These are phyloP conservation scores for Exophiala viscosa DNA, from an alignment of 2,329 filamentous ascomycete species.

Conservation along the genomic window DNA sequence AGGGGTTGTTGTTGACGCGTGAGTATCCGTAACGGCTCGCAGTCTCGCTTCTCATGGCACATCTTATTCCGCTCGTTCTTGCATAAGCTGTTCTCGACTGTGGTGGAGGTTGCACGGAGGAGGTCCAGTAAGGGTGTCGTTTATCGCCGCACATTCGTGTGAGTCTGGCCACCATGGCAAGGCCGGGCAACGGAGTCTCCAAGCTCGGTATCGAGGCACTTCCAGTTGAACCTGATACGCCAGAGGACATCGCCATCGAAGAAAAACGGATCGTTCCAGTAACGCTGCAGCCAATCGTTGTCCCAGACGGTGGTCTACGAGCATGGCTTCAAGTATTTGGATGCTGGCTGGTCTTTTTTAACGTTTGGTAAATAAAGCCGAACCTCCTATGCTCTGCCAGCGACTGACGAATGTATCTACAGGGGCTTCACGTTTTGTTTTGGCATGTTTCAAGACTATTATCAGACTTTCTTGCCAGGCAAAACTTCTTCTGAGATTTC, in stretches of 20 bases:
- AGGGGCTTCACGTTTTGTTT: slow-evolving; percentile 29
- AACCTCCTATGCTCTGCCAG: slow-evolving; percentile 36
- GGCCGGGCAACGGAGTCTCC: slow-evolving; percentile 2
- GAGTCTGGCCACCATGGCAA: slow-evolving; percentile 3
- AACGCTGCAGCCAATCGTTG: slow-evolving; percentile 5
- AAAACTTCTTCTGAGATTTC: slow-evolving; percentile 69
- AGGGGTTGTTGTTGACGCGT: no score
- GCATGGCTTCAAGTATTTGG: slow-evolving; percentile 86
- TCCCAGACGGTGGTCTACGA: slow-evolving; percentile 69
- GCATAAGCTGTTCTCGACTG: neutral
- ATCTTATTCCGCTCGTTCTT: no score
- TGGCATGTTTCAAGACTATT: slow-evolving; percentile 76
- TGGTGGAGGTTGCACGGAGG: neutral
- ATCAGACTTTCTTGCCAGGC: slow-evolving; percentile 68
- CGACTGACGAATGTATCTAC: neutral
- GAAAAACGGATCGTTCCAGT: slow-evolving; percentile 10
- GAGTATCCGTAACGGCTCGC: no score
- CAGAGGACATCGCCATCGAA: slow-evolving; percentile 10
- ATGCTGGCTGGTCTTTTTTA: slow-evolving; percentile 72
- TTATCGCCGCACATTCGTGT: neutral
- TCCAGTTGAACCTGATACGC: slow-evolving; percentile 1
- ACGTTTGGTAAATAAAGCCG: slow-evolving; percentile 73
- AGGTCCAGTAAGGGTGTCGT: neutral
- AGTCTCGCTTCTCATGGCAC: no score
- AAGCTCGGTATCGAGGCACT: slow-evolving; percentile 12